Base-by-base conservation (phyloP, 140 eudicot genomes). In the Senecio squalidus region DNA sequence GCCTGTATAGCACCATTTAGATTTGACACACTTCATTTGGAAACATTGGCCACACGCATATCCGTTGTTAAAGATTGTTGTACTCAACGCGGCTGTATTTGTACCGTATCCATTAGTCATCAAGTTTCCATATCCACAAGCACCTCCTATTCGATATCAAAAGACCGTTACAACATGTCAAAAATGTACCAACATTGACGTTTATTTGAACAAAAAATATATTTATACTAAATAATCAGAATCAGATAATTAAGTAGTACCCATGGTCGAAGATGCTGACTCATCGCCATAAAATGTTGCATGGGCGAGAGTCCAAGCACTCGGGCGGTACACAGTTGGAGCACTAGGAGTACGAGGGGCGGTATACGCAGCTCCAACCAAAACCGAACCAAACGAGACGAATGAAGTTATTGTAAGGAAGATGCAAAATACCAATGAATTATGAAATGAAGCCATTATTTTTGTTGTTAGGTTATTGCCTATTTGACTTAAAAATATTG, bases 201-300 rank as follows among this genome's bases (percentile, higher is more conserved):
- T 1, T 26, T 11, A 29, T 2, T 16, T 10, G 10, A 8, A 22
- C 15, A 11, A 17, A 34, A 33, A 38, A 31, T 31, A 31, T 33
- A 33, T 33, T 13, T 33, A 33, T 13, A 33, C 39, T 0, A 33
- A 2, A 13, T 13, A 33, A 8, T 6, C 10, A 33, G 39, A 33
- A 29, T 9, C 3, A 9, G 2, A 44, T 9, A 44, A 30, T 55
- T 5, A 27, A 10, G 46, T 53, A 73, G 25, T 38, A 89, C 97
- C 97, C 87, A 89, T 85, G 40, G 97, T 90, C 23, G 66, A 86
- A 40, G 90, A 65, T 2, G 89, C 95, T 0, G 94, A 46, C 30
- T 80, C 95, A 6, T 90, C 95, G 0, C 97, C 97, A 27, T 90
- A 90, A 33, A 90, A 90, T 0, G 97, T 90, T 57, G 97, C 95